A percentile compares a stretch with the other conserved stretches of the same genome.
Evolutionary conservation across 768 basidiomycete species (phyloP).

Genomic region (Lactarius pseudohatsudake): DNA sequence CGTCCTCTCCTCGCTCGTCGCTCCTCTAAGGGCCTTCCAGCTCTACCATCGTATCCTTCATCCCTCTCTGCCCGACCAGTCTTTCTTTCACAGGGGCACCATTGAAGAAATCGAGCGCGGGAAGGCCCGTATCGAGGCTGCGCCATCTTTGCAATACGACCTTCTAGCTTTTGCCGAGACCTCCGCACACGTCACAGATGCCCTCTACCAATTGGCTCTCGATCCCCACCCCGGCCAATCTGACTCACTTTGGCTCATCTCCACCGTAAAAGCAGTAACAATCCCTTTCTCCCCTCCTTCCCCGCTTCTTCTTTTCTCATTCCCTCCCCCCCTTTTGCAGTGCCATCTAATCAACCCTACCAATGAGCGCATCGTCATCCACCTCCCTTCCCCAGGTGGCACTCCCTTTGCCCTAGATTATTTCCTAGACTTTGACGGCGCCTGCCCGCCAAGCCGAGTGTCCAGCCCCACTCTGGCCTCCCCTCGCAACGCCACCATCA

Average conservation of each 20-base stretch:
- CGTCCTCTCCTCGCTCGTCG: conserved; percentile 29
- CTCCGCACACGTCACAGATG: conserved; percentile 39
- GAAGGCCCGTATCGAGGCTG: conserved; percentile 41
- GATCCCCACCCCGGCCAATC: conserved; percentile 45
- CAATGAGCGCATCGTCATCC: conserved; percentile 58
- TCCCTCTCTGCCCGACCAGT: conserved; percentile 39
- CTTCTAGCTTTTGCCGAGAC: conserved; percentile 44
- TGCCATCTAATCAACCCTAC: conserved; percentile 62
- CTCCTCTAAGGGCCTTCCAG: conserved; percentile 32
- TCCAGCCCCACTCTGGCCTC: conserved; percentile 19
- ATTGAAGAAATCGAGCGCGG: conserved; percentile 35
- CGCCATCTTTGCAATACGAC: conserved; percentile 48
- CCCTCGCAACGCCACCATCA: conserved; percentile 52
- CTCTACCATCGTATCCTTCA: conserved; percentile 56
- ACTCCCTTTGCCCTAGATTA: conserved; percentile 69
- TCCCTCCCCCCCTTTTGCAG: conserved; percentile 39
- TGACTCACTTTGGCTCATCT: conserved; percentile 51
- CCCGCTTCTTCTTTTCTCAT: conserved; percentile 8
- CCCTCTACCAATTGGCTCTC: conserved; percentile 74
- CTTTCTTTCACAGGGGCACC: conserved; percentile 45
- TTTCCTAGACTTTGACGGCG: conserved; percentile 65
- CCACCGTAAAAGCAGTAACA: conserved; percentile 61
- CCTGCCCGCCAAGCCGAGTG: conserved; percentile 46
- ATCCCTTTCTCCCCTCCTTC: conserved; percentile 20
- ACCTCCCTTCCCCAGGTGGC: conserved; percentile 43